Conservation (phyloP, 192 early-diverging fungal species). For the Backusella westeae region DNA sequence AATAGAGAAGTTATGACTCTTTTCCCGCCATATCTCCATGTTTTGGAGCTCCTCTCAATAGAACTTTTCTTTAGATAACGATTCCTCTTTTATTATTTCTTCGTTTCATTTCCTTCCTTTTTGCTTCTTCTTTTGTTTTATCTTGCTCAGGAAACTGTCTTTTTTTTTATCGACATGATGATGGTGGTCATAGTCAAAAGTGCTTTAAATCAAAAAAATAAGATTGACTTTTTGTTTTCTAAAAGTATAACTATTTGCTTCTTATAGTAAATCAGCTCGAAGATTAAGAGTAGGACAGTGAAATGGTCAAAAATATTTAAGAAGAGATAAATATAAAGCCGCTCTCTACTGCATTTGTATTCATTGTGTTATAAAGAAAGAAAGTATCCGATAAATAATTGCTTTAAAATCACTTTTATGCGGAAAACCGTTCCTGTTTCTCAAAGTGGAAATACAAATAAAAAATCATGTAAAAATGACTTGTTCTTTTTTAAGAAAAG, state of each 20-base stretch:
- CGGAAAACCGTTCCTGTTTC: not conserved
- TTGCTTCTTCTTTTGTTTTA: not conserved
- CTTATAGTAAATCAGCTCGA: constrained; percentile 8
- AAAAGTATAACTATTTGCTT: constrained; percentile 5
- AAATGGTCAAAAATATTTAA: not conserved
- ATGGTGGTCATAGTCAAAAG: not conserved
- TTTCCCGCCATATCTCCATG: not conserved
- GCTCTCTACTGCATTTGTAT: not conserved
- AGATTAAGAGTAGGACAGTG: constrained; percentile 3
- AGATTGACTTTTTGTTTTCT: not conserved
- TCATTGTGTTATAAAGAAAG: not conserved
- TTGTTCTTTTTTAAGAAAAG: not conserved
- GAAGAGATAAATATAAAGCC: not conserved
- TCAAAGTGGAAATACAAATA: not conserved
- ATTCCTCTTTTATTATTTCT: not conserved
- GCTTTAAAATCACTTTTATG: not conserved
- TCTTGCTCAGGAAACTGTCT: not conserved
- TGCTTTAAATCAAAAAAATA: not conserved
- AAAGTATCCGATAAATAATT: not conserved
- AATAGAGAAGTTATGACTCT: not conserved
- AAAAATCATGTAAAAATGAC: not conserved
- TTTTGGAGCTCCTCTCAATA: not conserved
- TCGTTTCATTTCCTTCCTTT: not conserved
- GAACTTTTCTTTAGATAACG: not conserved
- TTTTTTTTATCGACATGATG: not conserved